These are phyloP conservation scores for Populus alba DNA, from an alignment of 345 rosid species.

Conservation along the genomic window DNA sequence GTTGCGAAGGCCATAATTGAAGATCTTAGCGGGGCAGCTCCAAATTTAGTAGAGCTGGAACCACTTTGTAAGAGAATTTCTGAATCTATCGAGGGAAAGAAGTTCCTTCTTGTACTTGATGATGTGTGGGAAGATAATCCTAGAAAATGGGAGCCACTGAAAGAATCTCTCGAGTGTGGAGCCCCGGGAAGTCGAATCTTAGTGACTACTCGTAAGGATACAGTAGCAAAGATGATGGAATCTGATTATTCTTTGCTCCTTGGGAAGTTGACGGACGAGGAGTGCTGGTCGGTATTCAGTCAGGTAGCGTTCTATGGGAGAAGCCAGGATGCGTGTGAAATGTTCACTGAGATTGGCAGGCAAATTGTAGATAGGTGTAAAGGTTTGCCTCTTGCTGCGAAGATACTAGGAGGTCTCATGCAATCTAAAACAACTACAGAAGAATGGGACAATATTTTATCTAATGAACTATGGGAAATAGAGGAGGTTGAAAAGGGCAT, in stretches of 20 bases:
- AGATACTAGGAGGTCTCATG: not conserved
- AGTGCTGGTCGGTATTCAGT: conserved; percentile 6
- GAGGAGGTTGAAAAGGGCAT: conserved; percentile 1
- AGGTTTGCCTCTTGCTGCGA: conserved; percentile 5
- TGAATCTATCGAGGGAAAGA: not conserved
- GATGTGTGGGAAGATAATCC: conserved; percentile 14
- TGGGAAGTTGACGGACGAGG: not conserved
- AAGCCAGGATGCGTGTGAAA: not conserved
- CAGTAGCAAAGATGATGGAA: not conserved
- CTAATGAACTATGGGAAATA: conserved; percentile 2
- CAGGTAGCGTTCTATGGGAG: conserved; percentile 2
- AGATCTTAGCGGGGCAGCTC: not conserved
- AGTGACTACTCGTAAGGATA: conserved; percentile 4
- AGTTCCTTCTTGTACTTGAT: conserved; percentile 20
- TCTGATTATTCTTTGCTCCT: not conserved
- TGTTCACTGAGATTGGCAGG: not conserved
- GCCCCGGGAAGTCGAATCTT: not conserved
- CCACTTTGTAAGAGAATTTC: not conserved
- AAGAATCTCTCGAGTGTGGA: not conserved
- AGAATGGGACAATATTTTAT: not conserved
- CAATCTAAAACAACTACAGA: not conserved
- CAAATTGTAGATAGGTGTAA: not conserved
- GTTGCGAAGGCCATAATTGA: not conserved
- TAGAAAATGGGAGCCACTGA: conserved; percentile 4
- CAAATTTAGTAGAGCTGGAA: not conserved